phyloP scores from a whole-genome alignment of 2,329 filamentous ascomycete species.

The Botrytis paeoniae region DNA sequence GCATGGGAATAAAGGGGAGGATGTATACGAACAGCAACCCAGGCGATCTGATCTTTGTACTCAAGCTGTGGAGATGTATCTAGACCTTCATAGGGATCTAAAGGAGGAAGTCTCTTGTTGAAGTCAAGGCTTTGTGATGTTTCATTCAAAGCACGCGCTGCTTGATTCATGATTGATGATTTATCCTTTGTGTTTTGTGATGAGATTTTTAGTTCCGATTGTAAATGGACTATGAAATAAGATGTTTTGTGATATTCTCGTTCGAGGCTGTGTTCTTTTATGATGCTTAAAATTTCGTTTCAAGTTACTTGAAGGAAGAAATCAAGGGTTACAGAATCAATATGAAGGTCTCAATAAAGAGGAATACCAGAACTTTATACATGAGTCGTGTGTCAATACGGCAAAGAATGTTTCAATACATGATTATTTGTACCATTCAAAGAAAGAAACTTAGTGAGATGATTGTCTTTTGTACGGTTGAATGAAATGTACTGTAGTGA shows the following conservation, averaged over 20 bases:
- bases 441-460: background rate
- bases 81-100: background rate
- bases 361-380: background rate
- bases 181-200: background rate
- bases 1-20: background rate
- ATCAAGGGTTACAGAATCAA: background rate
- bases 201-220: background rate
- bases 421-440: background rate
- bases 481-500: background rate
- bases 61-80: background rate
- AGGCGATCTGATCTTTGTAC: background rate
- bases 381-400: background rate
- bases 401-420: background rate
- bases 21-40: background rate
- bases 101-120: background rate
- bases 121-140: background rate
- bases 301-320: background rate
- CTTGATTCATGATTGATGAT: background rate
- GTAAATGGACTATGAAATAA: background rate
- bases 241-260: rapidly evolving
- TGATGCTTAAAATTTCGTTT: too few species aligned
- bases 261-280: background rate
- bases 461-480: background rate
- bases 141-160: background rate
- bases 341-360: background rate